Evolutionary conservation across 2,329 filamentous ascomycete species (phyloP).

Genomic region (Neofusicoccum sp.): DNA sequence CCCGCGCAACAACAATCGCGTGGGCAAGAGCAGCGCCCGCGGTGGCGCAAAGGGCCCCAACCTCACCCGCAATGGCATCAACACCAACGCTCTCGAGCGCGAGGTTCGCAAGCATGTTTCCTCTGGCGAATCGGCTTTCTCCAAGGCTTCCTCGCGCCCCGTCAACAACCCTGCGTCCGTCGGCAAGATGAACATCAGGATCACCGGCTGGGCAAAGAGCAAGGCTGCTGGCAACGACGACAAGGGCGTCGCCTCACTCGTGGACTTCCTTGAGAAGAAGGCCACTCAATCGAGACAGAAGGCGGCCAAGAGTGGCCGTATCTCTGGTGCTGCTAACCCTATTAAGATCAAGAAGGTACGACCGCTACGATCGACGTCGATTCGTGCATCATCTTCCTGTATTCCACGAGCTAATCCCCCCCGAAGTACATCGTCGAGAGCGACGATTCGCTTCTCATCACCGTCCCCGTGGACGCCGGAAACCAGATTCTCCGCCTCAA

Average conservation of each 20-base stretch:
- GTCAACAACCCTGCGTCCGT: background rate
- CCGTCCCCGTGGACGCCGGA: slow-evolving; percentile 40
- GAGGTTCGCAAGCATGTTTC: slow-evolving; percentile 31
- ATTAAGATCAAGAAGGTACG: slow-evolving; percentile 36
- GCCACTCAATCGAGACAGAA: slow-evolving; percentile 33
- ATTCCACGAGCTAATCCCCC: too few relatives aligned
- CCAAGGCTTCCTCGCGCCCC: slow-evolving; percentile 11
- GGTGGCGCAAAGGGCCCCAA: background rate
- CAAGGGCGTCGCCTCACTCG: slow-evolving; percentile 39
- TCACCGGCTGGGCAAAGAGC: slow-evolving; percentile 46
- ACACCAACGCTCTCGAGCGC: slow-evolving; percentile 24
- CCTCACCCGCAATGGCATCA: slow-evolving; percentile 8
- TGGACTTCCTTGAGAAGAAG: slow-evolving; percentile 45
- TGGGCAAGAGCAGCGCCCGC: slow-evolving; percentile 29
- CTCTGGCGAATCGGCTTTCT: slow-evolving; percentile 22
- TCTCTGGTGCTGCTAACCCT: slow-evolving; percentile 28
- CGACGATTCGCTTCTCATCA: slow-evolving; percentile 41
- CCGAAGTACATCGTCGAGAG: slow-evolving; percentile 34
- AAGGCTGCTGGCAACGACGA: slow-evolving; percentile 37
- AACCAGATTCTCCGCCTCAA: slow-evolving; percentile 41
- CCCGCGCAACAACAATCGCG: slow-evolving; percentile 32
- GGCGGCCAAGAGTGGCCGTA: slow-evolving; percentile 24
- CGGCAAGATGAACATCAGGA: background rate
- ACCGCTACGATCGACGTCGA: background rate
- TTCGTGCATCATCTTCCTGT: background rate